Conservation (phyloP, 495 filamentous ascomycete species). For the Evernia prunastri region DNA sequence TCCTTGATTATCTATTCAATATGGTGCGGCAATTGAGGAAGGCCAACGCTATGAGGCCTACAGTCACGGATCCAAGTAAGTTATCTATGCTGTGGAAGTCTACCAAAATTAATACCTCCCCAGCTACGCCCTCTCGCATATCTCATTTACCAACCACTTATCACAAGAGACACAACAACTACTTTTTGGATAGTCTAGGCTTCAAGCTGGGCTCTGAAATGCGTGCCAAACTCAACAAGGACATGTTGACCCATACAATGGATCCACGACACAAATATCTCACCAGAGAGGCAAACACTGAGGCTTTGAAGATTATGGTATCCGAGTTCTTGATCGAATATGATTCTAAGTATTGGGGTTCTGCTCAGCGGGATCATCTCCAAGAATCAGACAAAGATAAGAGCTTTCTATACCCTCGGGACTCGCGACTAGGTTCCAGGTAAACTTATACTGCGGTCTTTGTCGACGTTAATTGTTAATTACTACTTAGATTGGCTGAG, state of each 20-base stretch:
- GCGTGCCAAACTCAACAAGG: not conserved
- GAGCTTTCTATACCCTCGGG: slow-evolving; percentile 11
- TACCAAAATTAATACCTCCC: not conserved
- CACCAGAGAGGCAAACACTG: not conserved
- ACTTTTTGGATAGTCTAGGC: not conserved
- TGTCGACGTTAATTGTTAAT: not conserved
- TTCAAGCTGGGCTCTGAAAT: not conserved
- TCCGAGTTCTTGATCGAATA: slow-evolving; percentile 6
- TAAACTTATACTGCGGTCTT: not conserved
- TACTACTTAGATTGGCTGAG: not conserved
- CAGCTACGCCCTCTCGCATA: not conserved
- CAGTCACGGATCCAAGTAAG: not conserved
- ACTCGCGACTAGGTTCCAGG: not conserved
- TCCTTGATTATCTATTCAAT: not conserved
- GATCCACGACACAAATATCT: not conserved
- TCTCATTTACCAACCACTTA: not conserved
- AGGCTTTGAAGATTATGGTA: slow-evolving; percentile 10
- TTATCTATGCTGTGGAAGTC: not conserved
- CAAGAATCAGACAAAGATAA: not conserved
- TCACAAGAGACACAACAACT: not conserved
- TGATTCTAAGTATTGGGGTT: slow-evolving; percentile 2
- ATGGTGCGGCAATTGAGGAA: not conserved
- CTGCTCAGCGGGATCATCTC: not conserved
- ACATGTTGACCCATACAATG: not conserved
- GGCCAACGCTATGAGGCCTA: not conserved